Percentiles rank a stretch among this genome's conserved stretches.
These are phyloP conservation scores for Blastobotrys serpentis DNA, from an alignment of 1,139 yeast species.

Conservation along the genomic window DNA sequence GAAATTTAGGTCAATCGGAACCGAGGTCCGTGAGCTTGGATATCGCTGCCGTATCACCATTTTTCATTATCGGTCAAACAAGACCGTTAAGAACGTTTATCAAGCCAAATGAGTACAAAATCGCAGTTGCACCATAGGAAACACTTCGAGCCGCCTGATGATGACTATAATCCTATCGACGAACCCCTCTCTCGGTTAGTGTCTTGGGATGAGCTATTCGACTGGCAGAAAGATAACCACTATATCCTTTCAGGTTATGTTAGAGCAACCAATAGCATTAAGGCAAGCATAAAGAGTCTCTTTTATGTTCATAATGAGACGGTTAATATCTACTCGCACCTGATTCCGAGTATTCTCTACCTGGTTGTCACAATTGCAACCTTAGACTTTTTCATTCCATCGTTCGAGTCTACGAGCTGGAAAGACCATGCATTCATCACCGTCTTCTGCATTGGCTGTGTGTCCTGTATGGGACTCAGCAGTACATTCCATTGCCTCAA, in stretches of 20 bases:
- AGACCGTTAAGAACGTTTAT: background rate
- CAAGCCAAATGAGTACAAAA: background rate
- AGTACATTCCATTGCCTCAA: conserved; percentile 76
- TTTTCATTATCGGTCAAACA: too few species aligned
- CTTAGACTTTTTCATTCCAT: conserved; percentile 33
- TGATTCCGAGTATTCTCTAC: conserved; percentile 59
- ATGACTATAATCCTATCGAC: background rate
- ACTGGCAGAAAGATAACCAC: conserved; percentile 88
- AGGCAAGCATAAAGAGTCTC: conserved; percentile 54
- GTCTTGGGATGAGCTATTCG: conserved; percentile 55
- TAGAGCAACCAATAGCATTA: conserved; percentile 58
- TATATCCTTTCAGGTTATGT: conserved; percentile 74
- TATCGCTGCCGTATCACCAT: too few species aligned
- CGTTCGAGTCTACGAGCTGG: conserved; percentile 47
- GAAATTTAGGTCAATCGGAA: too few species aligned
- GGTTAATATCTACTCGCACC: conserved; percentile 76
- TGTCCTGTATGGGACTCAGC: conserved; percentile 65
- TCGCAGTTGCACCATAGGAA: conserved; percentile 5
- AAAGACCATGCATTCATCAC: conserved; percentile 47
- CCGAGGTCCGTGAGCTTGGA: too few species aligned
- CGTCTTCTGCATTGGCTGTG: conserved; percentile 52
- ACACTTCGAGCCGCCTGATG: conserved; percentile 9
- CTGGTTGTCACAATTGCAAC: conserved; percentile 23
- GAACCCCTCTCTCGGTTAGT: background rate
- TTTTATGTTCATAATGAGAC: conserved; percentile 80